Evolutionary conservation across 2,329 filamentous ascomycete genomes (phyloP).

Genomic region (Alternaria dauci): DNA sequence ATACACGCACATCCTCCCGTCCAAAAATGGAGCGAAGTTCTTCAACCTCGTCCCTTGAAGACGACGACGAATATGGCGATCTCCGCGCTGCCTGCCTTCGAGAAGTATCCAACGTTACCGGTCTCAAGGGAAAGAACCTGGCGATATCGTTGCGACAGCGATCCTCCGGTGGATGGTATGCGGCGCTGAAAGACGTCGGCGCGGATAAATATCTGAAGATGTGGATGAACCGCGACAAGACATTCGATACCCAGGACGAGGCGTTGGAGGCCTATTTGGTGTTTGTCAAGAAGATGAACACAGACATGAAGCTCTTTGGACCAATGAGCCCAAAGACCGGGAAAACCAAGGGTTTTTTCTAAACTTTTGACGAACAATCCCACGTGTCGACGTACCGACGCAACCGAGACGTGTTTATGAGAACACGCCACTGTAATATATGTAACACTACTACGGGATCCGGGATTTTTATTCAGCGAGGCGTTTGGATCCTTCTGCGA

Average conservation of each 20-base stretch:
- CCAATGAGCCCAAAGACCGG: constrained; percentile 24
- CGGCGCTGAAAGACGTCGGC: constrained; percentile 35
- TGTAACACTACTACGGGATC: constrained; percentile 8
- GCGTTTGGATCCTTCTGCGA: background rate
- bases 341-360: constrained; percentile 19
- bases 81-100: constrained; percentile 18
- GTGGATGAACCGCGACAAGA: constrained; percentile 42
- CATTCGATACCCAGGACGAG: constrained; percentile 30
- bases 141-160: constrained; percentile 33
- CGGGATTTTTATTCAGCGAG: background rate
- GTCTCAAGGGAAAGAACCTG: constrained; percentile 33
- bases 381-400: background rate
- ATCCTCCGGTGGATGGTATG: constrained; percentile 35
- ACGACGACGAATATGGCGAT: constrained; percentile 9
- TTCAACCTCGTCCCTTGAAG: constrained; percentile 10
- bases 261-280: constrained; percentile 37
- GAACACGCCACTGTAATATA: constrained; percentile 12
- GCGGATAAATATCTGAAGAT: constrained; percentile 42
- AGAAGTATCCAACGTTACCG: constrained; percentile 30
- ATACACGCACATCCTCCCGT: constrained; percentile 12
- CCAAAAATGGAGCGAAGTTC: constrained; percentile 13
- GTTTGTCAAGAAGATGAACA: constrained; percentile 36
- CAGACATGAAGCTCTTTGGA: constrained; percentile 32
- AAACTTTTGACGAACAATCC: background rate
- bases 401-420: constrained; percentile 3